These are phyloP conservation scores for Zygosaccharomyces siamensis DNA, from an alignment of 805 yeast genomes.

Conservation along the genomic window DNA sequence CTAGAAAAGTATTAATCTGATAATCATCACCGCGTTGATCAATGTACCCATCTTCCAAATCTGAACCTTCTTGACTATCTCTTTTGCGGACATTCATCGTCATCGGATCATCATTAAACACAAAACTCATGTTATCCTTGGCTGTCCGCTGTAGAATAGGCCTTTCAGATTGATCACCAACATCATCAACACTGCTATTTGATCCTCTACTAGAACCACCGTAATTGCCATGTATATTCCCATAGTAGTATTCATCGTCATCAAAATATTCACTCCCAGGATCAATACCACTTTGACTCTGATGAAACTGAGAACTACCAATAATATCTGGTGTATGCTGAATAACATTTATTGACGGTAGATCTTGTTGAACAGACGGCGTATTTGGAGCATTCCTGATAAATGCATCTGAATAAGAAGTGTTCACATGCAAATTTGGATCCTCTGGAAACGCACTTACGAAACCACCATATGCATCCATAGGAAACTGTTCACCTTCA, in stretches of 20 bases:
- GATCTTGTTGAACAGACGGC: conserved; percentile 5
- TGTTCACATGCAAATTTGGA: conserved; percentile 13
- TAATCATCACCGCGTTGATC: conserved; percentile 36
- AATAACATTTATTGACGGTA: conserved; percentile 28
- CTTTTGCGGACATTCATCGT: conserved; percentile 9
- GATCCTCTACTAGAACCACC: conserved; percentile 16
- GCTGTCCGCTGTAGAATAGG: conserved; percentile 24
- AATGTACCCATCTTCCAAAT: conserved; percentile 27
- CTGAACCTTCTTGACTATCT: conserved; percentile 16
- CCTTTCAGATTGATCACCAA: conserved; percentile 15
- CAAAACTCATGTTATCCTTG: conserved; percentile 4
- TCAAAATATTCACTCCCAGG: conserved; percentile 18
- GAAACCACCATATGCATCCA: conserved; percentile 18
- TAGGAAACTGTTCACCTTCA: conserved; percentile 3
- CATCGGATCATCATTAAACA: conserved; percentile 11
- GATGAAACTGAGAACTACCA: conserved; percentile 11
- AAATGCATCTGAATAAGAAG: conserved; percentile 25
- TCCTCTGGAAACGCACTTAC: conserved; percentile 18
- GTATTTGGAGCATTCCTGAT: conserved; percentile 9
- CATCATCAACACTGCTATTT: conserved; percentile 16
- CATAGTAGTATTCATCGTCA: conserved; percentile 25
- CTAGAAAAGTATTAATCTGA: conserved; percentile 33
- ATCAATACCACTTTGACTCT: background rate
- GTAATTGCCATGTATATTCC: conserved; percentile 9
- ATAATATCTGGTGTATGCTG: conserved; percentile 26